Conservation (phyloP, 805 yeast genomes). For the Yarrowia keelungensis region DNA sequence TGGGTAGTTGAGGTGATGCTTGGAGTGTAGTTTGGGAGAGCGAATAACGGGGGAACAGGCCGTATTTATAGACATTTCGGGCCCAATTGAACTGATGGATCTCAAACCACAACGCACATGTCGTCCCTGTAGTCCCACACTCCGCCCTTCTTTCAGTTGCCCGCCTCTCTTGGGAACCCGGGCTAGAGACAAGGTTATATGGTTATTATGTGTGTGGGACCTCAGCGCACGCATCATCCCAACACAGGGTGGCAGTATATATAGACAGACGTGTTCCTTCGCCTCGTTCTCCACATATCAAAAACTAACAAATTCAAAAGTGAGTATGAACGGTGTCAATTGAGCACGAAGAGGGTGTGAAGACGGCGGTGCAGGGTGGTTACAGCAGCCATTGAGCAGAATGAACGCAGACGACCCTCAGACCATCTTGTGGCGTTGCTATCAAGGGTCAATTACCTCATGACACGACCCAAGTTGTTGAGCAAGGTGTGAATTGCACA, state of each 20-base stretch:
- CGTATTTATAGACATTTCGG: background rate
- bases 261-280: slow-evolving; percentile 33
- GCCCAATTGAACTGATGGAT: background rate
- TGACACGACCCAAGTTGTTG: background rate
- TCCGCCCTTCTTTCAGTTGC: too few species aligned
- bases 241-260: slow-evolving; percentile 22
- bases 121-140: too few species aligned
- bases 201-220: slow-evolving; percentile 17
- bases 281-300: slow-evolving; percentile 4
- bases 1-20: background rate
- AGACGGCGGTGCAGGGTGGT: too few species aligned
- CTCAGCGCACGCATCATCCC: slow-evolving; percentile 15
- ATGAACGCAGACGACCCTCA: too few species aligned
- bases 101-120: background rate
- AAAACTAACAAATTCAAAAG: slow-evolving; percentile 38
- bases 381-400: too few species aligned
- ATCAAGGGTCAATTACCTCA: slow-evolving; percentile 11
- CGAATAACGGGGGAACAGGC: too few species aligned
- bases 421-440: background rate
- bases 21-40: background rate
- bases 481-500: background rate
- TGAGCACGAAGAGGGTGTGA: background rate
- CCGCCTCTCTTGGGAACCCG: background rate
- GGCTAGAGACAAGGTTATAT: slow-evolving; percentile 16
- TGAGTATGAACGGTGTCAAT: slow-evolving; percentile 8